These are phyloP conservation scores for Deakozyma indianensis DNA, from an alignment of 805 yeast species.

Conservation along the genomic window DNA sequence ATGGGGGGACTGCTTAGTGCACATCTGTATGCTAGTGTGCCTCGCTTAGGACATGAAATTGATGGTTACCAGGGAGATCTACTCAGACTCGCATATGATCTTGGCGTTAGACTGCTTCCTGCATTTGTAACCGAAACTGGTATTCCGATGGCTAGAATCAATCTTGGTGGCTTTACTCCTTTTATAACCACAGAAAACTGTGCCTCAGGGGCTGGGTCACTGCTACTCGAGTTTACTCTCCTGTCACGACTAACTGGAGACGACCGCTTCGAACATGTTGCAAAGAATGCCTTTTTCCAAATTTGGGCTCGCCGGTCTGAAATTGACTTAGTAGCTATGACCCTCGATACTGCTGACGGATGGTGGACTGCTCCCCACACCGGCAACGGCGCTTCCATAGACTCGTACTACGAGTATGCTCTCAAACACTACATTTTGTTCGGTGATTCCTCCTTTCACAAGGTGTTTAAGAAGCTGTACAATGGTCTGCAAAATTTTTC, in stretches of 20 bases:
- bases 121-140: conserved; percentile 51
- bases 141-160: conserved; percentile 70
- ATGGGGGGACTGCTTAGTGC: conserved; percentile 72
- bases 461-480: conserved; percentile 42
- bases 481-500: conserved; percentile 38
- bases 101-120: conserved; percentile 56
- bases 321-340: conserved; percentile 62
- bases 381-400: conserved; percentile 85
- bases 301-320: conserved; percentile 55
- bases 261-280: conserved; percentile 45
- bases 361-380: conserved; percentile 45
- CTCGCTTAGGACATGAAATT: conserved; percentile 27
- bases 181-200: conserved; percentile 45
- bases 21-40: conserved; percentile 53
- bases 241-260: conserved; percentile 67
- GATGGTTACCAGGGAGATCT: conserved; percentile 54
- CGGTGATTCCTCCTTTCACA: conserved; percentile 36
- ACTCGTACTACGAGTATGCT: conserved; percentile 82
- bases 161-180: conserved; percentile 38
- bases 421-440: conserved; percentile 63
- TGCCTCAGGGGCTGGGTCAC: conserved; percentile 76
- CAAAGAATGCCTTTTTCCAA: conserved; percentile 48
- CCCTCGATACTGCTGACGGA: conserved; percentile 46
- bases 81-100: conserved; percentile 54
- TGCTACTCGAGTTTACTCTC: conserved; percentile 66